These are phyloP conservation scores for Asclepias syriaca DNA, from an alignment of 257 asterid genomes.

Conservation along the genomic window DNA sequence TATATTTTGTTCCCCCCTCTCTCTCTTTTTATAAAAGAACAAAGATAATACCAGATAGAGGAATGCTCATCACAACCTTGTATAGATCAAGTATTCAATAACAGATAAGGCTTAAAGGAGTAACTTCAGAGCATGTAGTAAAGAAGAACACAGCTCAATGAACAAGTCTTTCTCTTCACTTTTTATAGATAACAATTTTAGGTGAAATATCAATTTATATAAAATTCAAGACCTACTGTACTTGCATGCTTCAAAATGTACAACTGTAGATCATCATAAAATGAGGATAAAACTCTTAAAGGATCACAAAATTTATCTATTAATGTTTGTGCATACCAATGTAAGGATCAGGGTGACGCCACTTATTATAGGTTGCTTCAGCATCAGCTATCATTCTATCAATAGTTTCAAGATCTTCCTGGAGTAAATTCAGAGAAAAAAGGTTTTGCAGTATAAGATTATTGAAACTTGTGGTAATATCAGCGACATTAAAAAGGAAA, in stretches of 20 bases:
- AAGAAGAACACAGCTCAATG: neutral
- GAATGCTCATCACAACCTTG: too few species aligned
- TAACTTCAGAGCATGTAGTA: neutral
- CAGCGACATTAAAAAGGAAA: neutral
- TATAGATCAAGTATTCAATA: too few species aligned
- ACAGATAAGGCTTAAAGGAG: too few species aligned
- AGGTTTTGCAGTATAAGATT: neutral
- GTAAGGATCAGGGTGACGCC: slow-evolving; percentile 97
- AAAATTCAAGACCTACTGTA: too few species aligned
- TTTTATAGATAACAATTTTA: neutral
- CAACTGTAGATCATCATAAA: neutral
- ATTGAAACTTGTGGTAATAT: neutral
- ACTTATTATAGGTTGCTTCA: slow-evolving; percentile 64
- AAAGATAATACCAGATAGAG: neutral
- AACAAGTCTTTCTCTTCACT: neutral
- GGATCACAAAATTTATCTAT: neutral
- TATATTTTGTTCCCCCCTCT: neutral
- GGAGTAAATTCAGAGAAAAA: slow-evolving; percentile 18
- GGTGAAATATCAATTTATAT: neutral
- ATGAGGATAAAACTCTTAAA: neutral
- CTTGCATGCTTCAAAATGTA: neutral
- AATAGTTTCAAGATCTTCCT: slow-evolving; percentile 81
- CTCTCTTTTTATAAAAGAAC: neutral
- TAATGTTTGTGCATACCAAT: slow-evolving; percentile 44
- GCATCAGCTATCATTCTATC: slow-evolving; percentile 75